Conservation (phyloP, 2,329 filamentous ascomycete species). For the Mycocentrospora acerina region DNA sequence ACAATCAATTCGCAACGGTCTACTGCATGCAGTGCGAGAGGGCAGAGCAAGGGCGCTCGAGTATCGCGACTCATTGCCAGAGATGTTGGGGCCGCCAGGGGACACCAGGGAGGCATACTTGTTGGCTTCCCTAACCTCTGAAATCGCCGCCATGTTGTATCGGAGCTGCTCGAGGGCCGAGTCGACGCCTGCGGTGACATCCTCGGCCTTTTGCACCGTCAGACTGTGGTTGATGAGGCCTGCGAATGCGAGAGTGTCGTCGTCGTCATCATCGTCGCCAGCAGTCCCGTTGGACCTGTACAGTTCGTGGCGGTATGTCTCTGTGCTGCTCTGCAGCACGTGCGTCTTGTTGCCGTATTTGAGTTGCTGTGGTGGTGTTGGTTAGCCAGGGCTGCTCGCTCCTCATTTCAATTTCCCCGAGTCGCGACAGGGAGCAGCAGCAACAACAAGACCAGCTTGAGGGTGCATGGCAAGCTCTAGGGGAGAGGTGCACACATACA, state of each 20-base stretch:
- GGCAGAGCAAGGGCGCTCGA: constrained; percentile 9
- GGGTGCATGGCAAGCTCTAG: constrained; percentile 6
- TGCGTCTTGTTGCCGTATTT: constrained; percentile 60
- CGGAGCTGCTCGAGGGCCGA: constrained; percentile 61
- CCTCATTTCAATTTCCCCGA: constrained; percentile 10
- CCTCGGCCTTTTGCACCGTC: constrained; percentile 55
- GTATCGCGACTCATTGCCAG: constrained; percentile 18
- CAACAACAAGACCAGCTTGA: constrained; percentile 8
- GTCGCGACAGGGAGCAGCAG: constrained; percentile 6
- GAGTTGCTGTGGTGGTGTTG: constrained; percentile 48
- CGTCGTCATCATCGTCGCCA: constrained; percentile 28
- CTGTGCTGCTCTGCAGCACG: constrained; percentile 54
- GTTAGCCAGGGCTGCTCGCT: constrained; percentile 32
- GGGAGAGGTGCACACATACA: constrained; percentile 33
- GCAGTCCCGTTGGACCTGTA: constrained; percentile 50
- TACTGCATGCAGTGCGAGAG: constrained; percentile 5
- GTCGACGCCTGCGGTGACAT: constrained; percentile 59
- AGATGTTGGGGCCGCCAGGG: constrained; percentile 21
- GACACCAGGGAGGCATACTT: constrained; percentile 47
- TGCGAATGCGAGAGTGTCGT: constrained; percentile 55
- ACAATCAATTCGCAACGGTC: constrained; percentile 11
- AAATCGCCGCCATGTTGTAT: constrained; percentile 59
- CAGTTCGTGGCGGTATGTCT: constrained; percentile 59
- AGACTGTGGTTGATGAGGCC: constrained; percentile 61
- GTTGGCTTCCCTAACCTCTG: constrained; percentile 63